These are phyloP conservation scores for Wolfiporia cocos DNA, from an alignment of 1,284 basidiomycete species.

Conservation along the genomic window DNA sequence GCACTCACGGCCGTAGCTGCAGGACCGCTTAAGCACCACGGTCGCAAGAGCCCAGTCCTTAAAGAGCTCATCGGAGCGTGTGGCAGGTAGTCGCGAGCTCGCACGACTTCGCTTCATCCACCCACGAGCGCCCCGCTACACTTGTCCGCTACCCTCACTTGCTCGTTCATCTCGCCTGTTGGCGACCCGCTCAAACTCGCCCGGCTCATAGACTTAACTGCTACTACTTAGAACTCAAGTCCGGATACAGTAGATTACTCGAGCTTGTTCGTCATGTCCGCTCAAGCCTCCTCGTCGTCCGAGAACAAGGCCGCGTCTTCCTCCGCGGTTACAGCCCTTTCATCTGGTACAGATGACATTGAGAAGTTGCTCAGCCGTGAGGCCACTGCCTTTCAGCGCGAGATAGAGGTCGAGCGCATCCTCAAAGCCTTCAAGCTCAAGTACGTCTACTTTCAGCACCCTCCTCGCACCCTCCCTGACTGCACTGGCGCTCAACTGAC, in stretches of 20 bases:
- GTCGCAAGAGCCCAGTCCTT: constrained; percentile 14
- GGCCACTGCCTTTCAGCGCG: constrained; percentile 77
- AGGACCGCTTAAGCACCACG: too few relatives aligned
- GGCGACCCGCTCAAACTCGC: too few relatives aligned
- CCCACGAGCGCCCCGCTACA: too few relatives aligned
- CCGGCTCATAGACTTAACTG: too few relatives aligned
- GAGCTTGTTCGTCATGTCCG: constrained; percentile 16
- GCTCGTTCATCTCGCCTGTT: too few relatives aligned
- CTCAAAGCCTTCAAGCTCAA: constrained; percentile 82
- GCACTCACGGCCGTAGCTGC: not conserved
- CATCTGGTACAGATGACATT: constrained; percentile 33
- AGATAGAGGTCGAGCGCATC: constrained; percentile 81
- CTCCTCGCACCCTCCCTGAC: constrained; percentile 2
- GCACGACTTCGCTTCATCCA: too few relatives aligned
- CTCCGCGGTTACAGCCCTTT: constrained; percentile 7
- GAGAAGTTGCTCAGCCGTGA: constrained; percentile 73
- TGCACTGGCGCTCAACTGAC: not conserved
- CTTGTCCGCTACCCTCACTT: too few relatives aligned
- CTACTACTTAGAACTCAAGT: too few relatives aligned
- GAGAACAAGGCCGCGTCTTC: constrained; percentile 14
- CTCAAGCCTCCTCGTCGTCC: constrained; percentile 19
- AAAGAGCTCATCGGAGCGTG: constrained; percentile 17
- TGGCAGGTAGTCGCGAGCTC: too few relatives aligned
- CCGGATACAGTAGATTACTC: too few relatives aligned
- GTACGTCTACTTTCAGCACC: constrained; percentile 33